Evolutionary conservation across 2,329 filamentous ascomycete genomes (phyloP).

Genomic region (Diatrype stigma): DNA sequence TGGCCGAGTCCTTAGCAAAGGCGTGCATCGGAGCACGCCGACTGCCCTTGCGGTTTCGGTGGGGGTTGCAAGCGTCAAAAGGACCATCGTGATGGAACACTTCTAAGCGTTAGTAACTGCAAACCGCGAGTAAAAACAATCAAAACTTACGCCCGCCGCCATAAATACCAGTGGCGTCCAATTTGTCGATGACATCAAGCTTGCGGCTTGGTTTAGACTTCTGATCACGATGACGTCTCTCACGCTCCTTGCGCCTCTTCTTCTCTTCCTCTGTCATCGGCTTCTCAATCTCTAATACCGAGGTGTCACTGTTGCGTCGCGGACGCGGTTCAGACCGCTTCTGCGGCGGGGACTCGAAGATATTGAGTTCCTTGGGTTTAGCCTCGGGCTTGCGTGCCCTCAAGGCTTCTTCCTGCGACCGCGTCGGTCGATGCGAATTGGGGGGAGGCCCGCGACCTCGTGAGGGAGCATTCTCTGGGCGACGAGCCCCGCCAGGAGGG

Average conservation of each 20-base stretch:
- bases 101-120: constrained; percentile 31
- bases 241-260: constrained; percentile 52
- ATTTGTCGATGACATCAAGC: constrained; percentile 90
- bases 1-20: constrained; percentile 86
- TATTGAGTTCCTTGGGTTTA: constrained; percentile 29
- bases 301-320: constrained; percentile 77
- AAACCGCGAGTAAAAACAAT: not conserved
- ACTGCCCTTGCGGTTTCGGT: constrained; percentile 82
- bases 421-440: constrained; percentile 54
- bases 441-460: constrained; percentile 39
- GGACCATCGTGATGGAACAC: constrained; percentile 98
- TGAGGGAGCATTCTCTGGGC: constrained; percentile 46
- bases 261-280: constrained; percentile 57
- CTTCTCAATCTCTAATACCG: constrained; percentile 58
- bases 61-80: constrained; percentile 92
- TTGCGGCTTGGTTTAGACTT: constrained; percentile 43
- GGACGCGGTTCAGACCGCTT: constrained; percentile 45
- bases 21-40: constrained; percentile 91
- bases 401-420: constrained; percentile 63
- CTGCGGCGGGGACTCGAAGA: constrained; percentile 33
- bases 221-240: constrained; percentile 47
- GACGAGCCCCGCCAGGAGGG: constrained; percentile 36
- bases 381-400: constrained; percentile 42
- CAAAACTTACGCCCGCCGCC: constrained; percentile 76
- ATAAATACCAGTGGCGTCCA: constrained; percentile 95